These are phyloP conservation scores for Linnemannia exigua DNA, from an alignment of 192 early-diverging fungal genomes.

Conservation along the genomic window DNA sequence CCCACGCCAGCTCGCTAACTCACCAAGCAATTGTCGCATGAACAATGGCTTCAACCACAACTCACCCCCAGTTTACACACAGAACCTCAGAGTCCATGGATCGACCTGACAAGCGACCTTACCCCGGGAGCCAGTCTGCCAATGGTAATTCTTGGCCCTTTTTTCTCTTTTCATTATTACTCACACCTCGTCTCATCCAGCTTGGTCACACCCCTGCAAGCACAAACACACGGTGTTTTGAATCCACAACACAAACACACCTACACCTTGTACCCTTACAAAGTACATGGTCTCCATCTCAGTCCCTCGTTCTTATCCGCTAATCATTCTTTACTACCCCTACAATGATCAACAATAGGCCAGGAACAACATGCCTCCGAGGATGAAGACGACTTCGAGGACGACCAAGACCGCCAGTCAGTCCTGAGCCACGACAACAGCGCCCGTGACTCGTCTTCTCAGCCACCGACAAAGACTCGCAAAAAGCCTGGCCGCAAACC, in stretches of 20 bases:
- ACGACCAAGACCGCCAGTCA: slow-evolving; percentile 38
- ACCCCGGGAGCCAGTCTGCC: slow-evolving; percentile 28
- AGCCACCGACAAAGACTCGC: slow-evolving; percentile 59
- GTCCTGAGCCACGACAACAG: slow-evolving; percentile 13
- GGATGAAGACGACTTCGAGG: slow-evolving; percentile 18
- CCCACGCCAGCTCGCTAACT: background rate
- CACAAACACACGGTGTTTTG: background rate
- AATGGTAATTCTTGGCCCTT: slow-evolving; percentile 21
- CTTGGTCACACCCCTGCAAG: background rate
- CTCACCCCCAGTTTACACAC: slow-evolving; percentile 2
- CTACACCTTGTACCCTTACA: background rate
- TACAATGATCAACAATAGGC: background rate
- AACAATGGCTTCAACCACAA: slow-evolving; percentile 24
- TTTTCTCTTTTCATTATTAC: background rate
- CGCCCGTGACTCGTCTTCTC: slow-evolving; percentile 20
- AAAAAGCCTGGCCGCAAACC: slow-evolving; percentile 72
- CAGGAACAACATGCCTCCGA: slow-evolving; percentile 20
- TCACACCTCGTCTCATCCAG: background rate
- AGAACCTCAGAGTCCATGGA: slow-evolving; percentile 11
- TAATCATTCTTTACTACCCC: background rate
- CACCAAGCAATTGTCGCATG: background rate
- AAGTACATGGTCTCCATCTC: background rate
- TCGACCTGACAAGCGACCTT: slow-evolving; percentile 42
- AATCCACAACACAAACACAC: background rate
- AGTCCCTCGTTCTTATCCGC: background rate